Percentiles rank a stretch among this genome's conserved stretches.
Evolutionary conservation across 2,329 filamentous ascomycete genomes (phyloP).

Genomic region (Beauveria bassiana): DNA sequence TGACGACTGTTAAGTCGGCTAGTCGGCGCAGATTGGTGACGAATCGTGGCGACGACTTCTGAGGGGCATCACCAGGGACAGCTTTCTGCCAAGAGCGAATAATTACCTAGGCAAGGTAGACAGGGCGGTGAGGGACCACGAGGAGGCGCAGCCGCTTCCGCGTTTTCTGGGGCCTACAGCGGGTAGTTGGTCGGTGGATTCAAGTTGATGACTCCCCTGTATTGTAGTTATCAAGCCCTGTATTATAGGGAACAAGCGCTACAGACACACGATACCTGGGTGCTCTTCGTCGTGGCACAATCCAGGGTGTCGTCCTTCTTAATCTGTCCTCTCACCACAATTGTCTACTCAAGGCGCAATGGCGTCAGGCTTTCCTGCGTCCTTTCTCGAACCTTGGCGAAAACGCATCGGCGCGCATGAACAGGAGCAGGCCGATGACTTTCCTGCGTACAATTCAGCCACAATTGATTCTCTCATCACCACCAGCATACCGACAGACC

Average conservation of each 20-base stretch:
- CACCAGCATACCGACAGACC: conserved; percentile 36
- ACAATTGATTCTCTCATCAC: conserved; percentile 40
- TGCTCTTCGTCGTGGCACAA: not conserved
- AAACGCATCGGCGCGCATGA: conserved; percentile 24
- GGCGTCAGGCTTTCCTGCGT: conserved; percentile 24
- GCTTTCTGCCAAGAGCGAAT: conserved; percentile 5
- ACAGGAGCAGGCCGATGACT: conserved; percentile 30
- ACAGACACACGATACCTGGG: too few relatives aligned
- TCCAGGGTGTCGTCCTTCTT: not conserved
- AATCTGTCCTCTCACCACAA: not conserved
- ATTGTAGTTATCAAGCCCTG: not conserved
- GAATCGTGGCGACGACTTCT: not conserved
- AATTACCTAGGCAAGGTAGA: not conserved
- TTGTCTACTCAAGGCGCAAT: not conserved
- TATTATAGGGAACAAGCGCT: not conserved
- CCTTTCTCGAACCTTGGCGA: conserved; percentile 32
- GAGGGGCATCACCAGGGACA: not conserved
- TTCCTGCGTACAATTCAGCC: conserved; percentile 40
- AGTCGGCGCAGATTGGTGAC: not conserved
- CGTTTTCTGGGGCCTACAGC: not conserved
- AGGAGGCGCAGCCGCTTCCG: too few relatives aligned
- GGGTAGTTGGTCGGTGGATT: not conserved
- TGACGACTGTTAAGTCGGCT: not conserved
- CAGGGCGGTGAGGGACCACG: not conserved
- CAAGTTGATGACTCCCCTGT: too few relatives aligned